Conservation (phyloP, 225 moss, liverwort and hornwort genomes). For the Polytrichum formosum region DNA sequence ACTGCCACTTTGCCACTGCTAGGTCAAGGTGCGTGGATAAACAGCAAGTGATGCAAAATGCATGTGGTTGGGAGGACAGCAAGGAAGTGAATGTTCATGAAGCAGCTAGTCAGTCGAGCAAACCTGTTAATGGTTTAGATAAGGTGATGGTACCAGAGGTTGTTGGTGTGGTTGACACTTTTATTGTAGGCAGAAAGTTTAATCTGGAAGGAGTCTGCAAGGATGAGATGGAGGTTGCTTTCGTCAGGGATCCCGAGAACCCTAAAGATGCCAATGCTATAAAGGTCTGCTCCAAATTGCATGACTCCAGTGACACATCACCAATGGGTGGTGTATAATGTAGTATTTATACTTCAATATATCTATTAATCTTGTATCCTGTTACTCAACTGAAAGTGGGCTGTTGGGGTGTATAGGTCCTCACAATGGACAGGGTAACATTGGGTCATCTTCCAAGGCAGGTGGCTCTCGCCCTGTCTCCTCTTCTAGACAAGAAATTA, state of each 20-base stretch:
- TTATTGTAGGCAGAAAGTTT: constrained; percentile 83
- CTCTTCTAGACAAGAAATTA: constrained; percentile 61
- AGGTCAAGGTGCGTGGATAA: constrained; percentile 13
- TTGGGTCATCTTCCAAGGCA: constrained; percentile 79
- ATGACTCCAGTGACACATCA: too few species aligned
- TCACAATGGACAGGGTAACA: constrained; percentile 38
- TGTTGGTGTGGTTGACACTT: constrained; percentile 45
- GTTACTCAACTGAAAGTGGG: background rate
- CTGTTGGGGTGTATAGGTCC: constrained; percentile 40
- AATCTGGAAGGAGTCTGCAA: constrained; percentile 44
- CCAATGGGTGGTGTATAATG: too few species aligned
- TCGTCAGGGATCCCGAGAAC: constrained; percentile 72
- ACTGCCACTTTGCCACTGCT: constrained; percentile 32
- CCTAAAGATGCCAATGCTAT: constrained; percentile 81
- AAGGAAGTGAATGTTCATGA: constrained; percentile 18
- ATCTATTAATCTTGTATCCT: too few species aligned
- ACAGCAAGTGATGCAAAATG: constrained; percentile 6
- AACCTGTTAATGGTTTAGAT: background rate
- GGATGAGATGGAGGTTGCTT: constrained; percentile 62
- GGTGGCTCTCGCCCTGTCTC: constrained; percentile 65
- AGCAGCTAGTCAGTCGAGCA: constrained; percentile 10
- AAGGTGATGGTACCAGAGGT: background rate
- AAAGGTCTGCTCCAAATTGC: constrained; percentile 51
- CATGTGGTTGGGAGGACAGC: constrained; percentile 13
- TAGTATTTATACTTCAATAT: too few species aligned